phyloP scores from a whole-genome alignment of 148 eudicot species.

The Persicaria maculosa region DNA sequence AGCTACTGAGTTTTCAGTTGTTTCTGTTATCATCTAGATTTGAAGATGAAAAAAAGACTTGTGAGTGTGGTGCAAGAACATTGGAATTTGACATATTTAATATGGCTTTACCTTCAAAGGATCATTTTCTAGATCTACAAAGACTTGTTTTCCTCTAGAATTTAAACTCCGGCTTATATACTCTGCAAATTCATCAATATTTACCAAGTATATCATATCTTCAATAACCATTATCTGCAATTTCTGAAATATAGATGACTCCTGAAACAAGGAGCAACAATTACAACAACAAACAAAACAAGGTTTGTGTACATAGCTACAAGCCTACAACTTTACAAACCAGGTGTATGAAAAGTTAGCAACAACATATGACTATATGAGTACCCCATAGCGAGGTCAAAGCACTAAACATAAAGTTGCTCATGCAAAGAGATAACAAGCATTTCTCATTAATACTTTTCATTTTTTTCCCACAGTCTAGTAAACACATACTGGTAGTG shows the following conservation, averaged over 20 bases:
- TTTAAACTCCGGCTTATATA: conserved; percentile 52
- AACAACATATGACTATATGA: neutral
- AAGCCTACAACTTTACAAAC: neutral
- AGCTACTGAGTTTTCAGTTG: conserved; percentile 28
- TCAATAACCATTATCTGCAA: conserved; percentile 80
- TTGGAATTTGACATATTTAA: neutral
- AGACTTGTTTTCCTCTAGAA: conserved; percentile 32
- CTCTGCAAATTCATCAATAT: conserved; percentile 48
- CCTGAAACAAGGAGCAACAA: conserved; percentile 35
- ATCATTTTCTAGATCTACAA: conserved; percentile 81
- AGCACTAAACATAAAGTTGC: neutral
- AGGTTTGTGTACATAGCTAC: neutral
- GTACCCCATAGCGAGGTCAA: neutral
- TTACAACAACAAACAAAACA: neutral
- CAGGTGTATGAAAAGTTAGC: neutral
- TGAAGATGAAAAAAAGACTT: conserved; percentile 4
- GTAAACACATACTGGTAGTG: no score
- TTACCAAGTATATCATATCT: conserved; percentile 84
- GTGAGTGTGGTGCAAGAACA: neutral
- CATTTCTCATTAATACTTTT: no score
- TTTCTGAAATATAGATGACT: conserved; percentile 46
- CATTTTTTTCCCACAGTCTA: no score
- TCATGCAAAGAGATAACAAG: neutral
- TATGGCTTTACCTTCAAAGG: conserved; percentile 59
- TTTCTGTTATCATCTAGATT: conserved; percentile 48